Conservation (phyloP, 306 rosid genomes). For the Rubus idaeus region DNA sequence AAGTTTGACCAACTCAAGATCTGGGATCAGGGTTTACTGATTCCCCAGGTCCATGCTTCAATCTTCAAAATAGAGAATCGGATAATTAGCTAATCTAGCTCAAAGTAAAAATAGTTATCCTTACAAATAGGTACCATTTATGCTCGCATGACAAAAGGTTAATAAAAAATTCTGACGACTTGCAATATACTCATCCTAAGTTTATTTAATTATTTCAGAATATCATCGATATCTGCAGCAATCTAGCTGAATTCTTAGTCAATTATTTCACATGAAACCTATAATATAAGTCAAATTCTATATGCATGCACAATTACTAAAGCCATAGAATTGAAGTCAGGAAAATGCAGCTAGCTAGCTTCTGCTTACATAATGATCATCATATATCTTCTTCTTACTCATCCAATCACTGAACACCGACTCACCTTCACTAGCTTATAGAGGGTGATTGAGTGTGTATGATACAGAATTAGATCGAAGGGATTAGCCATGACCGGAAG, state of each 20-base stretch:
- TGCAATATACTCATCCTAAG: slow-evolving; percentile 1
- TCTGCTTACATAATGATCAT: not conserved
- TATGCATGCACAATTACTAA: not conserved
- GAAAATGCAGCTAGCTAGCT: slow-evolving; percentile 2
- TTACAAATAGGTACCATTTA: not conserved
- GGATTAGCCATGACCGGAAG: slow-evolving; percentile 18
- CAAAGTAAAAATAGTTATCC: not conserved
- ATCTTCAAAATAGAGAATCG: not conserved
- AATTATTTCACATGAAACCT: not conserved
- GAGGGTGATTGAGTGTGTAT: too few relatives aligned
- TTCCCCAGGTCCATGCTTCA: slow-evolving; percentile 12
- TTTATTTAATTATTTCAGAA: not conserved
- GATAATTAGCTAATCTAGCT: not conserved
- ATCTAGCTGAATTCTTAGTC: not conserved
- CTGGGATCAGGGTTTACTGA: slow-evolving; percentile 4
- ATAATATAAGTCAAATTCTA: not conserved
- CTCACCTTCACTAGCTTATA: not conserved
- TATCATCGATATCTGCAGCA: slow-evolving; percentile 8
- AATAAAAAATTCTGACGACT: not conserved
- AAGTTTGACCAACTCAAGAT: slow-evolving; percentile 1
- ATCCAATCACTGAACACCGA: not conserved
- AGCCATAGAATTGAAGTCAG: slow-evolving; percentile 7
- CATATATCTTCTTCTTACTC: not conserved
- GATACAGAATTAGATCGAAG: not conserved
- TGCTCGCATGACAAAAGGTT: not conserved